phyloP scores from a whole-genome alignment of 192 early-diverging fungal species.

The Coemansia sp. region DNA sequence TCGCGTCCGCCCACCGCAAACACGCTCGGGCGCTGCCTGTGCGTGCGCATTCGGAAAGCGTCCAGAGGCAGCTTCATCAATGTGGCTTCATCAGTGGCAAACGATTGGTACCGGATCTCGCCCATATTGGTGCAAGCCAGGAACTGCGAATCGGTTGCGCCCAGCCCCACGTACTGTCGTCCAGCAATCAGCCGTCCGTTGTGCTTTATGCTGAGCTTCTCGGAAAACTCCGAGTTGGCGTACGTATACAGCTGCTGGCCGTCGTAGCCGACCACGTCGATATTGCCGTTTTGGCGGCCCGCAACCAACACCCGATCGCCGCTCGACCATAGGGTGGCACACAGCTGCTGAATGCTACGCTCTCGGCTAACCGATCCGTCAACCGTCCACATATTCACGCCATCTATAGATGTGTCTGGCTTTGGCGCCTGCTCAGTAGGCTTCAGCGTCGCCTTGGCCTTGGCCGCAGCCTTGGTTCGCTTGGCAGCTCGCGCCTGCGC shows the following conservation, averaged over 20 bases:
- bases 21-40: conserved; percentile 58
- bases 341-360: conserved; percentile 33
- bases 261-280: conserved; percentile 20
- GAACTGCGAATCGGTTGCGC: conserved; percentile 14
- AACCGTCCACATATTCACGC: conserved; percentile 19
- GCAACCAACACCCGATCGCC: conserved; percentile 19
- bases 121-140: conserved; percentile 41
- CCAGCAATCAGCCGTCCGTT: conserved; percentile 23
- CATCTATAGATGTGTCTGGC: conserved; percentile 6
- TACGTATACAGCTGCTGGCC: conserved; percentile 17
- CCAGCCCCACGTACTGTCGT: conserved; percentile 23
- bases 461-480: conserved; percentile 33
- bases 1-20: conserved; percentile 85
- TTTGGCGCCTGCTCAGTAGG: conserved; percentile 13
- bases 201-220: conserved; percentile 13
- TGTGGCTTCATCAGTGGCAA: background rate
- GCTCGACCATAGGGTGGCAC: background rate
- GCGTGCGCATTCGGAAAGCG: conserved; percentile 66
- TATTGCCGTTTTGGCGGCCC: conserved; percentile 26
- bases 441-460: conserved; percentile 29
- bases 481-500: conserved; percentile 43
- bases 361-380: conserved; percentile 25
- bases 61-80: conserved; percentile 48
- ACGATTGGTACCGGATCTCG: conserved; percentile 37
- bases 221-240: conserved; percentile 18